Base-by-base conservation (phyloP, 331 rosid species). In the Rosa hybrid region DNA sequence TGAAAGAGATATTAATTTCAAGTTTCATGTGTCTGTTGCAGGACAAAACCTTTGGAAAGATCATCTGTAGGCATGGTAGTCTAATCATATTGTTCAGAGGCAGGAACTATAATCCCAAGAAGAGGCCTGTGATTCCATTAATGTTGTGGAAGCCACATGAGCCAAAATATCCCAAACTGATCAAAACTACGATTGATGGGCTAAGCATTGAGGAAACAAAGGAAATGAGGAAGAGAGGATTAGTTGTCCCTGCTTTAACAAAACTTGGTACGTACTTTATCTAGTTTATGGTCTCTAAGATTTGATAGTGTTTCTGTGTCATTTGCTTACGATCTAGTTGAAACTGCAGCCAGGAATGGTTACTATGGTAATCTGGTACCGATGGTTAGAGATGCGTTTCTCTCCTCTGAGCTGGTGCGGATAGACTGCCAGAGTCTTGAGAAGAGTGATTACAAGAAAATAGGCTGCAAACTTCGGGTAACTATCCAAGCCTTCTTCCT, bases 71-170 rank as follows among this genome's bases (percentile, higher is more conserved):
- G 80, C 98, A 90, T 39, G 91, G 98, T 57, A 92, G 99, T 81
- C 80, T 88, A 67, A 90, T 95, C 77, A 80, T 95, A 21, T 84
- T 95, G 77, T 93, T 81, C 86, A 89, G 97, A 84, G 98, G 99
- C 76, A 89, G 98, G 86, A 83, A 95, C 81, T 95, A 93, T 84
- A 87, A 74, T 65, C 89, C 87, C 48, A 91, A 82, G 83, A 89
- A 85, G 79, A 84, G 96, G 90, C 97, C 98, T 67, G 80, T 77
- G 64, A 86, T 93, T 87, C 99, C 99, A 62, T 75, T 90, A 71
- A 95, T 93, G 99, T 81, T 95, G 85, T 95, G 99, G 99, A 93
- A 84, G 82, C 98, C 99, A 63, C 94, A 91, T 49, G 98, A 91
- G 72, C 98, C 98, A 17, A 72, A 93, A 44, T 95, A 91, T 87